phyloP scores from a whole-genome alignment of 1,284 basidiomycete genomes.

The Trametes pubescens region DNA sequence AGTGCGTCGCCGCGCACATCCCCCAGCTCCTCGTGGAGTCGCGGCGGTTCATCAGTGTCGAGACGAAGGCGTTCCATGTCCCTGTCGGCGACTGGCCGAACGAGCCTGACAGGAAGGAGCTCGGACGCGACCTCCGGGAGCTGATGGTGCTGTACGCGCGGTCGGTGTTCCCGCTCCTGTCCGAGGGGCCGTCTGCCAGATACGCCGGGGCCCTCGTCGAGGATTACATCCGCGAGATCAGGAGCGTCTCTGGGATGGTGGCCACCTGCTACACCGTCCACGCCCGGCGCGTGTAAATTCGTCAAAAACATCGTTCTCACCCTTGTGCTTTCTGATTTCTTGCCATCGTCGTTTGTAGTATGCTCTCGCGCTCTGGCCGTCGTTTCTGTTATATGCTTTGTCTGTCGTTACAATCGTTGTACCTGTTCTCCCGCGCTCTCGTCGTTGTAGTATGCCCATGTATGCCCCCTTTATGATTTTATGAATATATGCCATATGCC shows the following conservation, averaged over 20 bases:
- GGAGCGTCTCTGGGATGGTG: conserved; percentile 50
- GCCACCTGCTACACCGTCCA: conserved; percentile 51
- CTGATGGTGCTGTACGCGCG: conserved; percentile 46
- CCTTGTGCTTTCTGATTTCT: not conserved
- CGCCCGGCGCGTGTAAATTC: conserved; percentile 31
- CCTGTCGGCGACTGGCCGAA: conserved; percentile 60
- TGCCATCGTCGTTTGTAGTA: conserved; percentile 2
- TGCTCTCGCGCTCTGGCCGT: conserved; percentile 5
- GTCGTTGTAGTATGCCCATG: conserved; percentile 9
- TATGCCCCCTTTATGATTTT: conserved; percentile 10
- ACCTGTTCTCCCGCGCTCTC: not conserved
- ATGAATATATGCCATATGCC: conserved; percentile 23
- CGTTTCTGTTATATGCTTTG: not conserved
- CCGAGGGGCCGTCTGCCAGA: conserved; percentile 45
- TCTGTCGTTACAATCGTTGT: not conserved
- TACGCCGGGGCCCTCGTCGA: conserved; percentile 49
- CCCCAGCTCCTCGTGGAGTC: conserved; percentile 46
- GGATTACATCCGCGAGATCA: conserved; percentile 52
- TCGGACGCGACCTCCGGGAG: conserved; percentile 49
- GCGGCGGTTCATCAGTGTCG: conserved; percentile 50
- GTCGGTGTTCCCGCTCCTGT: conserved; percentile 51
- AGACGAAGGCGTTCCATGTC: conserved; percentile 44
- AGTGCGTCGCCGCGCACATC: conserved; percentile 46
- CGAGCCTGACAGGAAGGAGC: conserved; percentile 39
- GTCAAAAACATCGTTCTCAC: not conserved